A percentile compares a stretch with the other conserved stretches of the same genome.
Conservation (phyloP, 768 basidiomycete species). For the Mycena albidolilacea region DNA sequence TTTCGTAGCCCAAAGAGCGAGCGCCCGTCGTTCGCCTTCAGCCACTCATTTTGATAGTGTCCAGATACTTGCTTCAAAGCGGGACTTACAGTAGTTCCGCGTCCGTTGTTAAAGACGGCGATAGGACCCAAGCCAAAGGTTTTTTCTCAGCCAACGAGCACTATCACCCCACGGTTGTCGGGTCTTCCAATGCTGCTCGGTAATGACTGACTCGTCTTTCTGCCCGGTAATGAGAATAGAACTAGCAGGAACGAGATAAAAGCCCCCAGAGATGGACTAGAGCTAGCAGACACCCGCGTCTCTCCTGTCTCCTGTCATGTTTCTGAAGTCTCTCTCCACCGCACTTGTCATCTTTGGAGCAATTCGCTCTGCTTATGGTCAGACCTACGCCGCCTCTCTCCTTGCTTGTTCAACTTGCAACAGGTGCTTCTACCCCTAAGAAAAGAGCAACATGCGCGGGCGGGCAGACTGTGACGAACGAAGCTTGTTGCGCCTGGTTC, state of each 20-base stretch:
- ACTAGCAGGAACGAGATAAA: slow-evolving; percentile 1
- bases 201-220: not conserved
- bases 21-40: too few species aligned
- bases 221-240: not conserved
- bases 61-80: too few species aligned
- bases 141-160: not conserved
- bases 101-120: not conserved
- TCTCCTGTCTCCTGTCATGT: not conserved
- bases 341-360: not conserved
- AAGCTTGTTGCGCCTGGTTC: slow-evolving; percentile 50
- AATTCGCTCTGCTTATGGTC: slow-evolving; percentile 12
- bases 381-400: not conserved
- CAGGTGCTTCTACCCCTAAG: slow-evolving; percentile 22
- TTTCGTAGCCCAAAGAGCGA: too few species aligned
- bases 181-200: not conserved
- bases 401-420: not conserved
- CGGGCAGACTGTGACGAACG: slow-evolving; percentile 47
- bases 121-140: not conserved
- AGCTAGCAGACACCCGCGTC: slow-evolving; percentile 3
- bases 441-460: slow-evolving; percentile 45
- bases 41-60: too few species aligned
- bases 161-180: not conserved
- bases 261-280: not conserved
- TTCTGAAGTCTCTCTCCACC: slow-evolving; percentile 8
- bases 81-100: too few species aligned